These are phyloP conservation scores for Butyriboletus loyo DNA, from an alignment of 768 basidiomycete species.

Conservation along the genomic window DNA sequence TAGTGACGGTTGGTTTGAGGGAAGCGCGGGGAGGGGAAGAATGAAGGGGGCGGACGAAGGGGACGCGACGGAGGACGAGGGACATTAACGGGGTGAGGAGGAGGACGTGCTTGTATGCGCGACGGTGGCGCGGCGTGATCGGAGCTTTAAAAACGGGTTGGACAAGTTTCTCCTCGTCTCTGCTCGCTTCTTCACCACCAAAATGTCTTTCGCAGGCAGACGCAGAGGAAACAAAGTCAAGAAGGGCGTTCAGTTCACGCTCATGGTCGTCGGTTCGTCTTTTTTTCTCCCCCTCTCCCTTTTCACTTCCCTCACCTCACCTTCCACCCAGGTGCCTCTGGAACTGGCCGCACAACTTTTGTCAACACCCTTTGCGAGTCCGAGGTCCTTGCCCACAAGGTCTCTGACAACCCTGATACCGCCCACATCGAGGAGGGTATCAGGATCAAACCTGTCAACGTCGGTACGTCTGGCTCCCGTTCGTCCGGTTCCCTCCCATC, in stretches of 20 bases:
- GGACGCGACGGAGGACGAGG: constrained; percentile 11
- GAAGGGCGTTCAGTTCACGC: constrained; percentile 97
- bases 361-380: constrained; percentile 99
- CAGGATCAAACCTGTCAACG: constrained; percentile 90
- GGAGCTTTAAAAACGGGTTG: constrained; percentile 35
- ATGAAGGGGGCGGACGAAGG: constrained; percentile 7
- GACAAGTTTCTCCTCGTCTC: constrained; percentile 33
- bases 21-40: not conserved
- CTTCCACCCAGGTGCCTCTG: constrained; percentile 78
- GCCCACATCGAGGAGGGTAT: constrained; percentile 94
- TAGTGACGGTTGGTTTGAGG: constrained; percentile 31
- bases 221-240: constrained; percentile 94
- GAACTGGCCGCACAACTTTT: constrained; percentile 96
- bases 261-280: constrained; percentile 93
- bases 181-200: constrained; percentile 30
- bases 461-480: constrained; percentile 51
- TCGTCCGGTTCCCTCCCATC: not conserved
- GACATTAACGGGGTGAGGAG: constrained; percentile 3
- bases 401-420: constrained; percentile 78
- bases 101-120: constrained; percentile 22
- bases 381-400: constrained; percentile 85
- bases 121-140: constrained; percentile 31
- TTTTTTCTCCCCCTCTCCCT: not conserved
- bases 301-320: constrained; percentile 7
- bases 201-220: constrained; percentile 83